Evolutionary conservation across 495 filamentous ascomycete species (phyloP), one percentile per base, ranked within the genome.

Genomic region (Aspergillus wentii): DNA sequence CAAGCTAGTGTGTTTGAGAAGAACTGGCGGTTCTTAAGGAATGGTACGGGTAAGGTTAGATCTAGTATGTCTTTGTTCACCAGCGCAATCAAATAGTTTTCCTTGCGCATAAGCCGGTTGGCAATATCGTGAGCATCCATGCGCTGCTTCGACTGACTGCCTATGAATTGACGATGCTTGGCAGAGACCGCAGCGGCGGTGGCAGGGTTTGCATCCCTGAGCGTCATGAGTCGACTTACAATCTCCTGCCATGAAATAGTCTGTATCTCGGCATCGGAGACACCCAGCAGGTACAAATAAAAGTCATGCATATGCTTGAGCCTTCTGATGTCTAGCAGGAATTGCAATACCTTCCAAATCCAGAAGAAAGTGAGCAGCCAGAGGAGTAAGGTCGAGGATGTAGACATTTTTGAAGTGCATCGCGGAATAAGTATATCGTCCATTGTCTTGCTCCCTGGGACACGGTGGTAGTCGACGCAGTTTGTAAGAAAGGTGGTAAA

Each of bases 91-190:
- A 95, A 66, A 48, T 95, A 98, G 51, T 98, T 98, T 41, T 95
- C 92, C 53, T 84, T 82, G 46, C 92, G 83, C 92, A 98, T 97
- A 33, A 98, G 61, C 31, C 92, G 81, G 54, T 96, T 98, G 6
- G 92, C 94, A 57, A 98, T 95, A 56, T 95, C 91, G 46, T 95
- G 86, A 3, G 92, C 92, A 65, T 97, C 92, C 61, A 97, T 83
- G 34, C 92, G 76, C 65, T 97, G 86, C 59, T 96, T 95, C 14
- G 92, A 94, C 49, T 91, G 87, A 46, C 75, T 86, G 23, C 85
- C 84, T 28, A 92, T 62, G 44, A 80, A 90, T 36, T 71, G 78
- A 30, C 85, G 77, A 46, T 78, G 74, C 30, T 66, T 64, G 5
- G 77, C 62, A 31, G 73, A 71, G n/a, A 82, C 53, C 9, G 76